Conservation (phyloP, 2,329 filamentous ascomycete species). For the Trichoderma endophyticum region DNA sequence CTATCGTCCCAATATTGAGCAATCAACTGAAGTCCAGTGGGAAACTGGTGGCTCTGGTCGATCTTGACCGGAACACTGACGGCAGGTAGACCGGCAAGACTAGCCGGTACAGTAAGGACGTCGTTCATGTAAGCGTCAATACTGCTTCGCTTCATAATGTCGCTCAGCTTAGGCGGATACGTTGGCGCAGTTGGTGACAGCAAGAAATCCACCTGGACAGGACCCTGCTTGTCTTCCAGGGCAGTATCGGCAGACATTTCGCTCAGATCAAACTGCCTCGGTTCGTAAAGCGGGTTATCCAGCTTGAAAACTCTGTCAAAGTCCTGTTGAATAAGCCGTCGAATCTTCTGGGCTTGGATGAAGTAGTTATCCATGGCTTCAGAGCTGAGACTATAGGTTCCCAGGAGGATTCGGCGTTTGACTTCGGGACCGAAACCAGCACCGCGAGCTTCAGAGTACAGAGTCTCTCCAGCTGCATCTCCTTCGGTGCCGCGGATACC, state of each 20-base stretch:
- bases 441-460: constrained; percentile 75
- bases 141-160: constrained; percentile 52
- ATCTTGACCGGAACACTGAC: constrained; percentile 67
- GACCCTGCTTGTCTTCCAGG: constrained; percentile 55
- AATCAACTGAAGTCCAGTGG: constrained; percentile 67
- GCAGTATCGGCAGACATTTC: constrained; percentile 54
- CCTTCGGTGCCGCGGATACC: constrained; percentile 56
- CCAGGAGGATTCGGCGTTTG: constrained; percentile 79
- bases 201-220: constrained; percentile 74
- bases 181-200: constrained; percentile 84
- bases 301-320: constrained; percentile 76
- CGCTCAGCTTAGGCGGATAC: constrained; percentile 61
- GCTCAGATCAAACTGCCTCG: constrained; percentile 54
- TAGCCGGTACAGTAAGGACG: constrained; percentile 92
- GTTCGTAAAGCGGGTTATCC: constrained; percentile 63
- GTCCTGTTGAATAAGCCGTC: constrained; percentile 77
- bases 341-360: constrained; percentile 84
- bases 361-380: constrained; percentile 96
- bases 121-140: constrained; percentile 89
- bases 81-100: constrained; percentile 84
- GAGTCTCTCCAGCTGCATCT: constrained; percentile 56
- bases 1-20: constrained; percentile 79
- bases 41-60: constrained; percentile 31
- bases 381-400: constrained; percentile 85
- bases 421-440: constrained; percentile 80